phyloP scores from a whole-genome alignment of 2,329 filamentous ascomycete species.

The Fusarium buxicola region DNA sequence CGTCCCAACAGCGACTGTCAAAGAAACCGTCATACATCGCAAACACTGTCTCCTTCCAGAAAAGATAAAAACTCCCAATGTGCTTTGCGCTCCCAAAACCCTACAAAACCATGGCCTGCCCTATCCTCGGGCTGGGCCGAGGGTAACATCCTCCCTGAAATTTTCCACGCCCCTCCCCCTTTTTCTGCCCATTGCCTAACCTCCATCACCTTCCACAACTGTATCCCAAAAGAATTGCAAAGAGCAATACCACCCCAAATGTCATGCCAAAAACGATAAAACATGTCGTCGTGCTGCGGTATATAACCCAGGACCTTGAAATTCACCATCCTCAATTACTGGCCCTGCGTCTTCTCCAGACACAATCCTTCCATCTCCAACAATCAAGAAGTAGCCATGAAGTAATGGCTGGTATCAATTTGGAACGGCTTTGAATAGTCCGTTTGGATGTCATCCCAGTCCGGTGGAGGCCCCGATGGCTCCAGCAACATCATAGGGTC shows the following conservation, averaged over 20 bases:
- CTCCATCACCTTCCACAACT: slow-evolving; percentile 7
- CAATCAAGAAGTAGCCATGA: slow-evolving; percentile 46
- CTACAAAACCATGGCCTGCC: slow-evolving; percentile 8
- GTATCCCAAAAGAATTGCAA: slow-evolving; percentile 29
- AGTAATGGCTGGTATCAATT: slow-evolving; percentile 59
- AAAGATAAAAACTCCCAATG: slow-evolving; percentile 26
- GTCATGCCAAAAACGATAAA: slow-evolving; percentile 28
- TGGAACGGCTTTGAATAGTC: slow-evolving; percentile 66
- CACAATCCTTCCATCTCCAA: background rate
- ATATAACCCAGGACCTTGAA: slow-evolving; percentile 46
- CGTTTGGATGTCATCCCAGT: slow-evolving; percentile 63
- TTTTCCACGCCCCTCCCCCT: slow-evolving; percentile 24
- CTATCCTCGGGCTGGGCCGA: slow-evolving; percentile 17
- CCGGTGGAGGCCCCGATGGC: slow-evolving; percentile 39
- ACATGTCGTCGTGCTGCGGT: slow-evolving; percentile 42
- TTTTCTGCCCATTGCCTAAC: slow-evolving; percentile 20
- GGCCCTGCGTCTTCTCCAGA: slow-evolving; percentile 16
- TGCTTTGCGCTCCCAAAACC: slow-evolving; percentile 8
- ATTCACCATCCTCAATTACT: slow-evolving; percentile 27
- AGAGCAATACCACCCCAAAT: slow-evolving; percentile 18
- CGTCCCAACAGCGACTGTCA: slow-evolving; percentile 23
- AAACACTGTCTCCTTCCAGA: slow-evolving; percentile 23
- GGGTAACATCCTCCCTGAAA: slow-evolving; percentile 20
- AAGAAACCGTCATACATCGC: slow-evolving; percentile 28
- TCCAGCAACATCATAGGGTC: slow-evolving; percentile 49